Evolutionary conservation across 2,329 filamentous ascomycete genomes (phyloP).

Genomic region (Zymoseptoria crescenta): DNA sequence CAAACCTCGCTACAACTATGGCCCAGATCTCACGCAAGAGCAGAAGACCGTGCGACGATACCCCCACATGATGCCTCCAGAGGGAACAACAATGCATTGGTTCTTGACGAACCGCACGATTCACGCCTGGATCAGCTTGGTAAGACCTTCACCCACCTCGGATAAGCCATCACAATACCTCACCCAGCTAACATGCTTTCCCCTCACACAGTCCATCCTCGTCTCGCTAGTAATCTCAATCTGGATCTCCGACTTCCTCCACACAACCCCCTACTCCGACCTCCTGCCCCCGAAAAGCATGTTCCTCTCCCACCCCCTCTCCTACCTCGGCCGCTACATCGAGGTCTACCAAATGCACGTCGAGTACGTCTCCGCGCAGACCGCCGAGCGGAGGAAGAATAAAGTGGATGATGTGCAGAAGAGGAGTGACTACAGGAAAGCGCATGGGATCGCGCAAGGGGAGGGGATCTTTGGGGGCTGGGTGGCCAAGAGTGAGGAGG

Average conservation of each 20-base stretch:
- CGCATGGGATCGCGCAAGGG: constrained; percentile 66
- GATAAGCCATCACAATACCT: no score
- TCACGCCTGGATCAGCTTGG: constrained; percentile 77
- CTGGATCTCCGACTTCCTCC: constrained; percentile 70
- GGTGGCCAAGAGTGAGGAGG: constrained; percentile 33
- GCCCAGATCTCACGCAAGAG: constrained; percentile 58
- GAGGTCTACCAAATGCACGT: constrained; percentile 72
- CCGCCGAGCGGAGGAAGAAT: constrained; percentile 62
- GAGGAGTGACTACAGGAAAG: constrained; percentile 74
- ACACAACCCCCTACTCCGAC: constrained; percentile 69
- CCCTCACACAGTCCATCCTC: constrained; percentile 52
- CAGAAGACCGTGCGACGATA: constrained; percentile 63
- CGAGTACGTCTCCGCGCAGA: constrained; percentile 59
- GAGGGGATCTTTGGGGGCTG: constrained; percentile 44
- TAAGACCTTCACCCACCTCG: no score
- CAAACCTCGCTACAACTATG: constrained; percentile 59
- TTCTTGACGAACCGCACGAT: constrained; percentile 71
- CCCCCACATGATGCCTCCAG: constrained; percentile 79
- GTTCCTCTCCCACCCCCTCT: constrained; percentile 61
- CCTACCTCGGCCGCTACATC: constrained; percentile 56
- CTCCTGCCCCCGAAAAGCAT: constrained; percentile 65
- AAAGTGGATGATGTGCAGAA: constrained; percentile 82
- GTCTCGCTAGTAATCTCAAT: constrained; percentile 62
- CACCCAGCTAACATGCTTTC: background rate
- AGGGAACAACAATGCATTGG: constrained; percentile 74